Evolutionary conservation across 2,329 filamentous ascomycete species (phyloP), one percentile per base, ranked within the genome.

Genomic region (Fusarium subtropicale): DNA sequence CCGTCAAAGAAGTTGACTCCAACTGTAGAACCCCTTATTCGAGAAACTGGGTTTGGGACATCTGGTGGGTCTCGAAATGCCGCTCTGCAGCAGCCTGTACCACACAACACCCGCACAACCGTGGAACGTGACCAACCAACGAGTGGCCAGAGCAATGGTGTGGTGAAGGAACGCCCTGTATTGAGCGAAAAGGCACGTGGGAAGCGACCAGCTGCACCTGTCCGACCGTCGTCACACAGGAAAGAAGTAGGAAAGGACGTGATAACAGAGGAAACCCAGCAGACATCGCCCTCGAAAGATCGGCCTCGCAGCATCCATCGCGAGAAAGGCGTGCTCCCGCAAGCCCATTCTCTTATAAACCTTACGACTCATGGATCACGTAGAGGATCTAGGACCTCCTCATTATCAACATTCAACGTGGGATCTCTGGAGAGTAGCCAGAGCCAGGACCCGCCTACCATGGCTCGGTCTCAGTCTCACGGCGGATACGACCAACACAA

Each of bases 181-280:
- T 71, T 79, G 56, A 85, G 82, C 66, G 77, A 80, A 18, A 87
- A 86, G 70, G 81, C 83, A 24, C 79, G 81, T 13, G 85, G 84
- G 5, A 87, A 87, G 65, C 82, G 80, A 48, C 83, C 83, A 12
- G 79, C 70, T 7, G 69, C 69, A 13, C 60, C 69, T 10, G 53
- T 60, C 51, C 72, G 60, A 38, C 41, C 60, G 6, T 60, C 56
- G n/a, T 57, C 66, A 11, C 59, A 72, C 28, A 66, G 45, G 41
- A 68, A 71, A 20, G 64, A 57, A 42, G 28, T 52, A 11, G 41
- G 39, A 9, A 65, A 61, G 28, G 54, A 56, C n/a, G 44, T 59
- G 8, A 46, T 55, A n/a, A 60, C 60, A 24, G 56, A 59, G 44
- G 64, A 63, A 30, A 39, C 44, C 16, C 53, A 51, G 7, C 55